Evolutionary conservation across 345 rosid genomes (phyloP), one percentile per base, ranked within the genome.

Genomic region (Mangifera indica): DNA sequence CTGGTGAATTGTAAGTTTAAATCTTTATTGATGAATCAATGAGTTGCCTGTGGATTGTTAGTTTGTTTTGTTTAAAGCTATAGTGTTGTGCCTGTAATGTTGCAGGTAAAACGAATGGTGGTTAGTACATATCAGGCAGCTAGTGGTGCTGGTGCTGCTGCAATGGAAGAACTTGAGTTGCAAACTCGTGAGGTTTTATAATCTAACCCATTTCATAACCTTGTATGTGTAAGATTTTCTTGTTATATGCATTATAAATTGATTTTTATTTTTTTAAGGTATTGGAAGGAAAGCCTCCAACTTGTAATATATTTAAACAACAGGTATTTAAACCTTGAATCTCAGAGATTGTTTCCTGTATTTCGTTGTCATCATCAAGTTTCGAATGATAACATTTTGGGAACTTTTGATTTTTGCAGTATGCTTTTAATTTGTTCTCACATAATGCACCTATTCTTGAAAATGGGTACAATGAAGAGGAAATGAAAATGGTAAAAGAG

Each of bases 51-150:
- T 34, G 7, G 40, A 6, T 6, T 6, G 5, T 34, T 34, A 0
- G 5, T 34, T 34, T 34, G 5, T 34, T 34, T 34, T 34, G 5
- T 34, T 34, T 34, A 34, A 34, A 34, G 7, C 7, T 34, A 4
- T 53, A 6, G 18, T 0, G 7, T 44, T 5, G 22, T 63, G 1
- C 32, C 45, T 59, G 21, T 17, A 17, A 14, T 37, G 34, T n/a
- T 76, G 64, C 78, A 95, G 99, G 99, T 95, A 48, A 81, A 74
- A 53, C 93, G 98, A n/a, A 95, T 95, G 99, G 98, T 95, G 66
- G 96, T 95, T 48, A 95, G 97, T 75, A 95, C 99, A 26, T 95
- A 95, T 78, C 98, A 95, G 81, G 99, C 99, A 51, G 99, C 98
- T 52, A 95, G 99, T 77, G 98, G 98, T 71, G 98, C 97, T 62